These are phyloP conservation scores for Lathyrus tuberosus DNA, from an alignment of 306 rosid species.

Conservation along the genomic window DNA sequence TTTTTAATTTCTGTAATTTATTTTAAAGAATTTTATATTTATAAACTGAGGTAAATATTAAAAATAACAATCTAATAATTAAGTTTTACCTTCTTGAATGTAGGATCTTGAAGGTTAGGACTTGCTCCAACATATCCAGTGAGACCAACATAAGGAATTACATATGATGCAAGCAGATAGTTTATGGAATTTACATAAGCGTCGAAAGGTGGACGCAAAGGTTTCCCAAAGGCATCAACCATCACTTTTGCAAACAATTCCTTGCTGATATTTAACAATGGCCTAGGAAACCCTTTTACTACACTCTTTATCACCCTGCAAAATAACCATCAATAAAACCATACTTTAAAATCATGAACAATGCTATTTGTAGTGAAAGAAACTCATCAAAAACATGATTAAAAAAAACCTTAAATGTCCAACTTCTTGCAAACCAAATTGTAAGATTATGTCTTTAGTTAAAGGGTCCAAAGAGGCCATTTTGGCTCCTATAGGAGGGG, in stretches of 20 bases:
- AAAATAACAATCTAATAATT: too few species aligned
- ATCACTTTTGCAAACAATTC: conserved; percentile 55
- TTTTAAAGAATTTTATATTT: too few species aligned
- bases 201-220: conserved; percentile 64
- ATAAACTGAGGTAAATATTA: too few species aligned
- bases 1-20: too few species aligned
- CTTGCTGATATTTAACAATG: conserved; percentile 59
- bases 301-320: conserved; percentile 63
- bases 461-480: conserved; percentile 41
- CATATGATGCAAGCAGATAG: conserved; percentile 71
- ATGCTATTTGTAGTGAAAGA: too few species aligned
- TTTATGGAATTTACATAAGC: conserved; percentile 64
- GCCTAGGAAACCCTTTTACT: conserved; percentile 79
- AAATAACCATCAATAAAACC: not conserved
- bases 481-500: conserved; percentile 63
- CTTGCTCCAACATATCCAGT: conserved; percentile 79
- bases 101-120: conserved; percentile 47
- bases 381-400: too few species aligned
- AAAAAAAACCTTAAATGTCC: conserved; percentile 65
- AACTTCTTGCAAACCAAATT: conserved; percentile 73
- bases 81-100: conserved; percentile 49
- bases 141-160: conserved; percentile 85
- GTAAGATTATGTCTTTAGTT: conserved; percentile 51
- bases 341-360: not conserved
- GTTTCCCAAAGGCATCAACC: conserved; percentile 55